These are phyloP conservation scores for Kodamaea ohmeri DNA, from an alignment of 1,139 yeast species.

Conservation along the genomic window DNA sequence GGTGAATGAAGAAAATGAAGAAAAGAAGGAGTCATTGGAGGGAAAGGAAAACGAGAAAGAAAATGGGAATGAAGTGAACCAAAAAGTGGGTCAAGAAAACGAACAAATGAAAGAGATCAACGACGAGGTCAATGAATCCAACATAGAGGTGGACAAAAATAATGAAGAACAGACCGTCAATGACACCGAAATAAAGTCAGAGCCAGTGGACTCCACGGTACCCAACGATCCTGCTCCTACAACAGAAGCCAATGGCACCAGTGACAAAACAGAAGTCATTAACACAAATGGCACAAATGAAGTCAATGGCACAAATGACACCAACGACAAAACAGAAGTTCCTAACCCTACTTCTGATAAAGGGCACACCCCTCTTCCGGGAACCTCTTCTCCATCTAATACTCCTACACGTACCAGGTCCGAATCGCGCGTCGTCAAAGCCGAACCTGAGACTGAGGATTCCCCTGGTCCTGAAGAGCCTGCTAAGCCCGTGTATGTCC, in stretches of 20 bases:
- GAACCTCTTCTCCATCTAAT: too few relatives aligned
- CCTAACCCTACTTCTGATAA: conserved; percentile 4
- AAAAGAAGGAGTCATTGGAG: not conserved
- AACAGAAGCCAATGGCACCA: not conserved
- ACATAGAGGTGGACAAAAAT: not conserved
- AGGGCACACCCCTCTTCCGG: too few relatives aligned
- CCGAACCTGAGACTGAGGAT: not conserved
- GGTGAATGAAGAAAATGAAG: not conserved
- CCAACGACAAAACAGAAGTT: not conserved
- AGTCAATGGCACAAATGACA: too few relatives aligned
- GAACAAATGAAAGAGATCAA: conserved; percentile 3
- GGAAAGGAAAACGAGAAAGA: not conserved
- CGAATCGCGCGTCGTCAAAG: too few relatives aligned
- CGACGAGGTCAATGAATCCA: conserved; percentile 3
- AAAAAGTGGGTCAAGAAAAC: conserved; percentile 3
- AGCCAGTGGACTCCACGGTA: too few relatives aligned
- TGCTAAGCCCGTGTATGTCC: not conserved
- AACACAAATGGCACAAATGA: conserved; percentile 4
- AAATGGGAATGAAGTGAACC: not conserved
- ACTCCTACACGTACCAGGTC: too few relatives aligned
- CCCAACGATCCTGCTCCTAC: too few relatives aligned
- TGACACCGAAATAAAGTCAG: too few relatives aligned
- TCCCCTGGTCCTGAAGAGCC: not conserved
- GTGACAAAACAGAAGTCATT: conserved; percentile 1
- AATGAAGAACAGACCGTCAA: not conserved